Base-by-base conservation (phyloP, 2,329 filamentous ascomycete species). In the Stachybotrys echinatus region DNA sequence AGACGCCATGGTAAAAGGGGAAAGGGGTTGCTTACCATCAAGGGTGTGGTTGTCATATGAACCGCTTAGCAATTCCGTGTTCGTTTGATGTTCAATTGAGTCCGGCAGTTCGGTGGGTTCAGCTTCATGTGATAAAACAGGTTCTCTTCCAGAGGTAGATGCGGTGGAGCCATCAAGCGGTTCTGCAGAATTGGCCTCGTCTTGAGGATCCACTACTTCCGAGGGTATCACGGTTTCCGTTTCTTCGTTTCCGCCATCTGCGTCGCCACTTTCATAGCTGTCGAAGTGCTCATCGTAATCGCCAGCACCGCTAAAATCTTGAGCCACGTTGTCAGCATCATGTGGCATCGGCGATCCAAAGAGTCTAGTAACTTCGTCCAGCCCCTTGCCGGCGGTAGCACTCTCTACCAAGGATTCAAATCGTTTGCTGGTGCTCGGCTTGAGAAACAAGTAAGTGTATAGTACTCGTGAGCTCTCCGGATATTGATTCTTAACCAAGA, bases 401-500 rank as follows among this genome's bases (percentile, higher is more conserved):
- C 72, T 72, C 45, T 74, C 70, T 23, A 71, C 60, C 14, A 74
- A 54, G 7, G 61, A 68, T 12, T 72, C 65, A 23, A 70, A 61
- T n/a, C 71, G 65, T 51, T 64, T 72, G 47, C 61, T 65, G 42
- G 65, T 61, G 45, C 65, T 72, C 6, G 70, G 64, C 43, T 68
- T 69, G 14, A 68, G 69, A 50, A 72, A 67, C 8, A 74, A 58
- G 51, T 70, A 73, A 4, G 70, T 72, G 45, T 73, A 74, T n/a
- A 74, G 55, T 1, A 63, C 63, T 17, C 69, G 66, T 12, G 63
- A 61, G 23, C 59, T 60, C 22, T 73, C 64, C 12, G 69, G 65
- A 44, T 74, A 68, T 52, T 74, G 69, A 42, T 74, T 74, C 48
- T 72, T 73, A 14, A 71, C 64, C 2, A 74, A 59, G 37, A 73